A percentile compares a stretch with the other conserved stretches of the same genome.
Evolutionary conservation across 2,329 filamentous ascomycete species (phyloP).

Genomic region (Gyromitra esculenta): DNA sequence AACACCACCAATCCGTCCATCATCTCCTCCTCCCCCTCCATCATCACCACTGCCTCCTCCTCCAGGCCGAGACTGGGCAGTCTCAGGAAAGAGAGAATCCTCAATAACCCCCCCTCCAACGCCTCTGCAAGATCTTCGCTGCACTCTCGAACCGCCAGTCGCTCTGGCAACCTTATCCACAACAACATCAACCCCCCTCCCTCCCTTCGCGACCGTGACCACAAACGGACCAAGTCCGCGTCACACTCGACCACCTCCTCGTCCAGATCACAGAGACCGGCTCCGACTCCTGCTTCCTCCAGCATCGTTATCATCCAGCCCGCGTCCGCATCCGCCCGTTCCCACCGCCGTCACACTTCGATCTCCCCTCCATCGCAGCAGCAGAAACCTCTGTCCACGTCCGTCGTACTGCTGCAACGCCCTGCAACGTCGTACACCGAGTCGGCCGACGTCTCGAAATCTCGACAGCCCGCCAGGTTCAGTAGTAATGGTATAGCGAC

Average conservation of each 20-base stretch:
- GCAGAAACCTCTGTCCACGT: constrained; percentile 25
- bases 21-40: neutral
- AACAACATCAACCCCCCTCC: constrained; percentile 13
- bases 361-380: constrained; percentile 38
- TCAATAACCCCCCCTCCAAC: constrained; percentile 24
- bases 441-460: constrained; percentile 37
- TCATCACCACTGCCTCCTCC: constrained; percentile 25
- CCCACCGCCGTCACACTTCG: constrained; percentile 41
- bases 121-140: constrained; percentile 2
- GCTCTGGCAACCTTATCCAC: constrained; percentile 37
- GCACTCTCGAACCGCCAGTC: constrained; percentile 36
- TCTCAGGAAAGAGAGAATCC: constrained; percentile 28
- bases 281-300: constrained; percentile 27
- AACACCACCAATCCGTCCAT: neutral
- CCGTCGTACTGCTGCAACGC: constrained; percentile 17
- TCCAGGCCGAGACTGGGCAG: constrained; percentile 48
- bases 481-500: constrained; percentile 59
- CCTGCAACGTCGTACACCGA: constrained; percentile 39
- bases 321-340: constrained; percentile 26
- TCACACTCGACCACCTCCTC: constrained; percentile 23
- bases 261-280: constrained; percentile 22
- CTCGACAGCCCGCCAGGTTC: constrained; percentile 55
- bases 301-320: constrained; percentile 23
- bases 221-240: constrained; percentile 30
- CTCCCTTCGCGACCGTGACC: constrained; percentile 15